Conservation (phyloP, 78 protist species). For the Dictyostelium firmibasis region DNA sequence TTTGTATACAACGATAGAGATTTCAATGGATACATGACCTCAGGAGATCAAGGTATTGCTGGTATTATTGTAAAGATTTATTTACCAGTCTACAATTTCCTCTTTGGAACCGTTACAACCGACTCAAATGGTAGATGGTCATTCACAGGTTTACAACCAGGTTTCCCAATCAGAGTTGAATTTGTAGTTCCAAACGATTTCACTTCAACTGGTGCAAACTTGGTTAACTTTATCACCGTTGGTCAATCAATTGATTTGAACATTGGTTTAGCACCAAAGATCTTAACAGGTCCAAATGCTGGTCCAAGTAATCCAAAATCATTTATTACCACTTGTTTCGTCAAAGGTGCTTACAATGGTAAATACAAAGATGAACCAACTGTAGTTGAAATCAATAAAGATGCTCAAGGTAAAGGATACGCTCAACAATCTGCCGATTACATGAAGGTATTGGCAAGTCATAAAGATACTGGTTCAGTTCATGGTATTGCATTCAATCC, state of each 20-base stretch:
- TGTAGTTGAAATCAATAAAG: background rate
- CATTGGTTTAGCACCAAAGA: background rate
- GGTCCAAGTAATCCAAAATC: slow-evolving; percentile 22
- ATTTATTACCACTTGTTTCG: slow-evolving; percentile 33
- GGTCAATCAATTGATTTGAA: background rate
- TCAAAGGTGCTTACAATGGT: slow-evolving; percentile 38
- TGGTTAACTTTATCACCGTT: background rate
- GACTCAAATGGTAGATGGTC: slow-evolving; percentile 5
- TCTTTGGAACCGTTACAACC: background rate
- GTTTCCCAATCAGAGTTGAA: background rate
- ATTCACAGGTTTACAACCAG: background rate
- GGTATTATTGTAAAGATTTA: background rate
- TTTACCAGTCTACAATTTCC: background rate
- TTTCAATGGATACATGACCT: background rate
- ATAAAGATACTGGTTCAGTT: slow-evolving; percentile 41
- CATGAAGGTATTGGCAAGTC: slow-evolving; percentile 23
- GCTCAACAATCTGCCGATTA: background rate
- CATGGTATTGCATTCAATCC: slow-evolving; percentile 50
- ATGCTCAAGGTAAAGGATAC: slow-evolving; percentile 40
- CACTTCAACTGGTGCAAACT: slow-evolving; percentile 16
- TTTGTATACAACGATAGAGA: background rate
- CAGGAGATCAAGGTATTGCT: background rate
- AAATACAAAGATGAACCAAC: background rate
- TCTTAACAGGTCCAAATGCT: background rate
- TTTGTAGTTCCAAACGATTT: background rate